Evolutionary conservation across 2,329 filamentous ascomycete genomes (phyloP).

Genomic region (Penicillium sp.): DNA sequence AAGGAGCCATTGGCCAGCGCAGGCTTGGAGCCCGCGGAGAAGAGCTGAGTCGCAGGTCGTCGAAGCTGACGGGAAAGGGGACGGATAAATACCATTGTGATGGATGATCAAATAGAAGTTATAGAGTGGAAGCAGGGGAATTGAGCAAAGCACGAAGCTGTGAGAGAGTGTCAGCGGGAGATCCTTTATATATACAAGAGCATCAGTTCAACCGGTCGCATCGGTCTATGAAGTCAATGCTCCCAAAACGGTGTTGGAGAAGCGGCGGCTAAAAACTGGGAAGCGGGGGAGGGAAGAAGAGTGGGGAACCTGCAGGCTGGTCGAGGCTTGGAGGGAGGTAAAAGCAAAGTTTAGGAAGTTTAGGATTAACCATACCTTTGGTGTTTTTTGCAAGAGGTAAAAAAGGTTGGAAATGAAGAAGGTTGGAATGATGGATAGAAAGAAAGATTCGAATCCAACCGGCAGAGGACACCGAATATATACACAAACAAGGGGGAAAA

Average conservation of each 20-base stretch:
- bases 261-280: constrained; percentile 9
- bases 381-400: not conserved
- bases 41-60: constrained; percentile 56
- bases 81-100: constrained; percentile 66
- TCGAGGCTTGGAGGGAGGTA: not conserved
- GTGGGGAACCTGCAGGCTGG: constrained; percentile 18
- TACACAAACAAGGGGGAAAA: constrained; percentile 2
- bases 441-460: not conserved
- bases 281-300: constrained; percentile 6
- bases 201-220: constrained; percentile 11
- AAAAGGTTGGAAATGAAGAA: constrained; percentile 1
- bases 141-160: constrained; percentile 12
- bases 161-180: constrained; percentile 6
- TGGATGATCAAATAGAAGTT: constrained; percentile 15
- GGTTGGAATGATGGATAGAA: constrained; percentile 5
- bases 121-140: constrained; percentile 6
- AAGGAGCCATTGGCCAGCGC: constrained; percentile 26
- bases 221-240: constrained; percentile 11
- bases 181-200: constrained; percentile 10
- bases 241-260: constrained; percentile 20
- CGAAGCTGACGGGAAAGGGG: constrained; percentile 59
- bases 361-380: constrained; percentile 7
- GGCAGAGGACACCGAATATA: constrained; percentile 10
- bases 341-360: not conserved
- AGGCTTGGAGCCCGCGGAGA: constrained; percentile 45